Evolutionary conservation across 139 green algal species (phyloP).

Genomic region (Haematococcus lacustris): DNA sequence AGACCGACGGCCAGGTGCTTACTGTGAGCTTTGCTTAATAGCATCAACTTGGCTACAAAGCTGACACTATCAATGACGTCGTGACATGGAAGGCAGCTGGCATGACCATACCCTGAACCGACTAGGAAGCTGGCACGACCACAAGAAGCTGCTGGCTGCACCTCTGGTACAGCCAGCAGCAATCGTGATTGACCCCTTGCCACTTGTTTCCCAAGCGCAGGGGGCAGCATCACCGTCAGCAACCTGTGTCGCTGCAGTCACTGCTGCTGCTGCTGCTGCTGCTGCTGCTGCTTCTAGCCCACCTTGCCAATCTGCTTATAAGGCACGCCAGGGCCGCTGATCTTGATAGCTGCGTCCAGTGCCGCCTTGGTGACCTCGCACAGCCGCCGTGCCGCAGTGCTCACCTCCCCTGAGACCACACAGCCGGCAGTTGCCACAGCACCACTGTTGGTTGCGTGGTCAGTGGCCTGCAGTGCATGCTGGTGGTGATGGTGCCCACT

Average conservation of each 20-base stretch:
- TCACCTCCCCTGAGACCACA: slow-evolving; percentile 61
- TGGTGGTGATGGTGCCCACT: too few species aligned
- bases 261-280: neutral
- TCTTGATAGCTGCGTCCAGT: slow-evolving; percentile 68
- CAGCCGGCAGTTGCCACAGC: neutral
- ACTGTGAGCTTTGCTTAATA: too few species aligned
- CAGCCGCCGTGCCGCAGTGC: slow-evolving; percentile 51
- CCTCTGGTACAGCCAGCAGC: neutral
- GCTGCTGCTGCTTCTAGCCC: neutral
- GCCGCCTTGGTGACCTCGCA: slow-evolving; percentile 68
- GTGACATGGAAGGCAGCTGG: too few species aligned
- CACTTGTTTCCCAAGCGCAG: neutral
- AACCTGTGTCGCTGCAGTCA: neutral
- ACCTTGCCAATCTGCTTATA: slow-evolving; percentile 69
- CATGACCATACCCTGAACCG: too few species aligned
- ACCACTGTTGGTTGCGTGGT: neutral
- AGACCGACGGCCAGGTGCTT: too few species aligned
- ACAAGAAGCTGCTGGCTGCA: too few species aligned
- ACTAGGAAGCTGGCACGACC: too few species aligned
- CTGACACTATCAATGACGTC: too few species aligned
- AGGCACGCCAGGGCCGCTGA: slow-evolving; percentile 69
- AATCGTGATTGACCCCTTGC: neutral
- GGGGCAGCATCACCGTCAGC: neutral
- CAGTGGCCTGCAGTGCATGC: too few species aligned
- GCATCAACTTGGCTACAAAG: too few species aligned